Evolutionary conservation across 2,329 filamentous ascomycete genomes (phyloP).

Genomic region (Scolecobasidium constrictum): DNA sequence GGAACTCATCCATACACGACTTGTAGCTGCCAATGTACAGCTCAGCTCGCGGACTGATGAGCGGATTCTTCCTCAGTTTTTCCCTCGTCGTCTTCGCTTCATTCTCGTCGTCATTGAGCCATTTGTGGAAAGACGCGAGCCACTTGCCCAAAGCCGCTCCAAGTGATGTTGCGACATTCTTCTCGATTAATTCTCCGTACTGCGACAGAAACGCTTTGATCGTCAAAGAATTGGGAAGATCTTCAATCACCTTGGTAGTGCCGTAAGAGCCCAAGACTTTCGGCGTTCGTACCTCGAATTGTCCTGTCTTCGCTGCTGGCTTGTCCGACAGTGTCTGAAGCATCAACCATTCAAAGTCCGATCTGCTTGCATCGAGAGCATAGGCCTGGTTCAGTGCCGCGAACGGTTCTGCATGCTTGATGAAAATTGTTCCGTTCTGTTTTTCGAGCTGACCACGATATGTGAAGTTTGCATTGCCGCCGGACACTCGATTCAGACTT

Average conservation of each 20-base stretch:
- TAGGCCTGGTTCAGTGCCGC: neutral
- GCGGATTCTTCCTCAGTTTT: neutral
- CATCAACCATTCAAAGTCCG: neutral
- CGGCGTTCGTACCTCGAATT: neutral
- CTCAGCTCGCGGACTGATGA: neutral
- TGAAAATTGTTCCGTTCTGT: neutral
- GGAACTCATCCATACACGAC: neutral
- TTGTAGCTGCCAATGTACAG: neutral
- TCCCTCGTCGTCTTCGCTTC: neutral
- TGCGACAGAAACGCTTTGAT: neutral
- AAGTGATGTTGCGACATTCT: neutral
- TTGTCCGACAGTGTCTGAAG: neutral
- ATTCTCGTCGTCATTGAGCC: neutral
- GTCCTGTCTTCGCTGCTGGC: neutral
- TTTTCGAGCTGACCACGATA: neutral
- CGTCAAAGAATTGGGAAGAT: neutral
- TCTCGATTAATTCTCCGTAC: neutral
- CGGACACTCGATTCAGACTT: neutral
- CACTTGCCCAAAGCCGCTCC: neutral
- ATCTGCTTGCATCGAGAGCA: neutral
- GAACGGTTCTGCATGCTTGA: neutral
- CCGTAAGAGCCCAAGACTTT: neutral
- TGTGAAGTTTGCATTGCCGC: neutral
- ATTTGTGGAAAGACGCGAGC: neutral
- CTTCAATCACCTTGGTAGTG: neutral